Evolutionary conservation across 2,329 filamentous ascomycete species (phyloP).

Genomic region (Alternaria metachromatica): DNA sequence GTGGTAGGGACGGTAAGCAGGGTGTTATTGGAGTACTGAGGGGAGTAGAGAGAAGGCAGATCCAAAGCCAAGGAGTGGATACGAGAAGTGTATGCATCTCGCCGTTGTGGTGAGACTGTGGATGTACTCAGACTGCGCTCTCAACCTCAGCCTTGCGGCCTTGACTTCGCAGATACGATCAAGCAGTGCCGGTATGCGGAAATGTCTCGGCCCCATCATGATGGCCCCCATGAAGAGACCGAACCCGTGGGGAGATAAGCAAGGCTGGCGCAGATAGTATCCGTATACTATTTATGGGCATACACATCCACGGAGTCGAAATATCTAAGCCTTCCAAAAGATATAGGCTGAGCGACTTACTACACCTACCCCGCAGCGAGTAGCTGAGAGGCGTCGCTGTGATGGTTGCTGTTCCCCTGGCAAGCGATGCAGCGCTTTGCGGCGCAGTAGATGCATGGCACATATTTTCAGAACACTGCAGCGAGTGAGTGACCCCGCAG

Average conservation of each 20-base stretch:
- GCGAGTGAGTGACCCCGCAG: background rate
- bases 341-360: background rate
- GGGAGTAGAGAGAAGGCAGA: background rate
- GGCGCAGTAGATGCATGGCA: conserved; percentile 1
- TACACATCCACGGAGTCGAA: background rate
- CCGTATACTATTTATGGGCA: background rate
- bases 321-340: background rate
- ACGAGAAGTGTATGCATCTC: background rate
- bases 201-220: background rate
- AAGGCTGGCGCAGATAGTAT: background rate
- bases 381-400: background rate
- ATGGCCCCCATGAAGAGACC: background rate
- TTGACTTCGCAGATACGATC: background rate
- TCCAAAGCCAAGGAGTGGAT: background rate
- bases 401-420: background rate
- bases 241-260: background rate
- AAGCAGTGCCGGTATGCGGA: background rate
- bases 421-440: background rate
- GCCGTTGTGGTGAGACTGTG: background rate
- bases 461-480: background rate
- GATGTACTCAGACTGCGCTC: background rate
- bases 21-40: background rate
- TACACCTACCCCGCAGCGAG: background rate
- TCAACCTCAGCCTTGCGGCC: conserved; percentile 1
- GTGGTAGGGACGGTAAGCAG: background rate